Evolutionary conservation across 1,284 basidiomycete species (phyloP).

Genomic region (Lentinus polychrous): DNA sequence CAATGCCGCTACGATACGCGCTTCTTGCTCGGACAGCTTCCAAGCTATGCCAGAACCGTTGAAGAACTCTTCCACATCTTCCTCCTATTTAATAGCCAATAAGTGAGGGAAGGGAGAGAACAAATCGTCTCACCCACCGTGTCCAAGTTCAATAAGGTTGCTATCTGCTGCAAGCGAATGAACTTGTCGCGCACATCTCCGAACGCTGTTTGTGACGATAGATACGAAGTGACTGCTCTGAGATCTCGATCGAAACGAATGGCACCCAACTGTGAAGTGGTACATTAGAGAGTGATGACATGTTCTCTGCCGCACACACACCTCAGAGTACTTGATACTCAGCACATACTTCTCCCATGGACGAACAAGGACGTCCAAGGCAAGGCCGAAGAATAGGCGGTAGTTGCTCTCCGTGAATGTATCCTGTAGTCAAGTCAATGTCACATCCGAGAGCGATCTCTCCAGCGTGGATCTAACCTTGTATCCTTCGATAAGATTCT

Average conservation of each 20-base stretch:
- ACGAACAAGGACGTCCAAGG: conserved; percentile 79
- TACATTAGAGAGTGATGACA: neutral
- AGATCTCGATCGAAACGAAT: conserved; percentile 95
- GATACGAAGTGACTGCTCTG: conserved; percentile 74
- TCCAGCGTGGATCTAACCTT: conserved; percentile 41
- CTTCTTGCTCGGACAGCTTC: conserved; percentile 77
- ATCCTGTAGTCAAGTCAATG: conserved; percentile 41
- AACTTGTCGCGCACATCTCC: conserved; percentile 91
- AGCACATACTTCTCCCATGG: conserved; percentile 92
- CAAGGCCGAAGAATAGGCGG: conserved; percentile 76
- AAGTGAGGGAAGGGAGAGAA: conserved; percentile 8
- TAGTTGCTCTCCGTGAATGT: conserved; percentile 86
- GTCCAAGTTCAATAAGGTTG: conserved; percentile 88
- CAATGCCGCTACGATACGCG: conserved; percentile 61
- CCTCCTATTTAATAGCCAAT: conserved; percentile 48
- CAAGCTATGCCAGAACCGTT: conserved; percentile 88
- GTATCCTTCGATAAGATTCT: conserved; percentile 76
- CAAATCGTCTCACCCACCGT: conserved; percentile 40
- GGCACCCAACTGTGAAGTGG: conserved; percentile 72
- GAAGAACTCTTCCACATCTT: conserved; percentile 89
- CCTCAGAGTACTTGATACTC: conserved; percentile 84
- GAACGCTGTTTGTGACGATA: conserved; percentile 81
- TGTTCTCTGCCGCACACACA: conserved; percentile 26
- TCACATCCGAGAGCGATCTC: neutral
- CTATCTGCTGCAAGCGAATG: conserved; percentile 86